Percentiles rank a stretch among this genome's conserved stretches.
These are phyloP conservation scores for Aurantiochytrium sp. DNA, from an alignment of 108 stramenopile genomes.

Conservation along the genomic window DNA sequence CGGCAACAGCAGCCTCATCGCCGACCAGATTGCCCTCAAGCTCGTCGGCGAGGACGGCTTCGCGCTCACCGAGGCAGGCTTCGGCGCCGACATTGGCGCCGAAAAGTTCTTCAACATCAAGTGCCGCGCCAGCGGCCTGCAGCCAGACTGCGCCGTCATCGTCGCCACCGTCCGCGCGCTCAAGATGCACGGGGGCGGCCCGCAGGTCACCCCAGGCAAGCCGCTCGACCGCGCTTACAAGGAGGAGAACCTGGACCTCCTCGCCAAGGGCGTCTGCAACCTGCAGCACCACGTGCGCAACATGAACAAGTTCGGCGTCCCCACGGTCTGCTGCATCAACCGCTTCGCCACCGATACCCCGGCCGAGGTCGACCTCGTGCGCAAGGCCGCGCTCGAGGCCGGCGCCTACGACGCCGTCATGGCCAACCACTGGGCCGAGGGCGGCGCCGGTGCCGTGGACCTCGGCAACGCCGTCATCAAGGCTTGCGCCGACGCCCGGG, in stretches of 20 bases:
- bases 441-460: conserved; percentile 87
- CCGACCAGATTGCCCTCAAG: conserved; percentile 84
- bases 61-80: conserved; percentile 95
- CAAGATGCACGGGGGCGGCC: conserved; percentile 98
- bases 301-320: conserved; percentile 89
- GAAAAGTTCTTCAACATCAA: conserved; percentile 99
- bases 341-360: conserved; percentile 83
- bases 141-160: conserved; percentile 87
- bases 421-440: conserved; percentile 91
- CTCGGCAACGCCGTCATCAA: conserved; percentile 78
- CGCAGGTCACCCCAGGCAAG: conserved; percentile 80
- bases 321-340: conserved; percentile 88
- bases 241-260: conserved; percentile 59
- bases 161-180: conserved; percentile 97
- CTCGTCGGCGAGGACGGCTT: conserved; percentile 86
- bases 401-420: conserved; percentile 87
- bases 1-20: conserved; percentile 91
- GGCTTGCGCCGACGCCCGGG: conserved; percentile 61
- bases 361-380: conserved; percentile 83
- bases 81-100: conserved; percentile 96
- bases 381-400: conserved; percentile 71
- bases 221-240: conserved; percentile 41
- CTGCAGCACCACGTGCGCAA: conserved; percentile 86
- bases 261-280: conserved; percentile 76
- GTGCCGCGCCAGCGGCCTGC: conserved; percentile 78